Evolutionary conservation across 352 stramenopile species (phyloP).

Genomic region (Thalassiosira exigua): DNA sequence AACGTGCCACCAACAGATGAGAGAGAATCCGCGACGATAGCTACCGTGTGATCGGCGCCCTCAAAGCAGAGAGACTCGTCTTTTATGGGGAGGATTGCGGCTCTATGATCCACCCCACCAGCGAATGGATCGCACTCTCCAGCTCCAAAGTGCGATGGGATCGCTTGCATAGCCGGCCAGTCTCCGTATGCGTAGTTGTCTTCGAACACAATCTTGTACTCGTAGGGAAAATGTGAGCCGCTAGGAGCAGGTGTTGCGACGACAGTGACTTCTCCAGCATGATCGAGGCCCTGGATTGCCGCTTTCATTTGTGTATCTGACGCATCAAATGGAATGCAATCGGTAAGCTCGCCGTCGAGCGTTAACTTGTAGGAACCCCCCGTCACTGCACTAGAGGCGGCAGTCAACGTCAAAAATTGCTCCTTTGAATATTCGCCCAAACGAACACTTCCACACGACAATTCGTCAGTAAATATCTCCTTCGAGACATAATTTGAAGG

Average conservation of each 20-base stretch:
- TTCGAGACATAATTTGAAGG: constrained; percentile 56
- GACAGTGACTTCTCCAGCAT: constrained; percentile 74
- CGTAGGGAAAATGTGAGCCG: constrained; percentile 53
- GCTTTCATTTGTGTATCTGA: constrained; percentile 80
- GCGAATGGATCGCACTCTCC: constrained; percentile 62
- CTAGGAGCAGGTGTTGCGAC: constrained; percentile 17
- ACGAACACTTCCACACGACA: constrained; percentile 54
- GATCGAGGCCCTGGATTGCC: constrained; percentile 86
- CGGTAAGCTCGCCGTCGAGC: constrained; percentile 54
- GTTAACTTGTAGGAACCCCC: constrained; percentile 75
- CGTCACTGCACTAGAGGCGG: constrained; percentile 49
- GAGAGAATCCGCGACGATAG: constrained; percentile 77
- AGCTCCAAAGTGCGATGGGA: constrained; percentile 46
- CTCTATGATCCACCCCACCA: constrained; percentile 56
- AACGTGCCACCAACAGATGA: constrained; percentile 74
- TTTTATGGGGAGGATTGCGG: constrained; percentile 63
- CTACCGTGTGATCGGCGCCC: constrained; percentile 68
- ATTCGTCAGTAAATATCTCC: constrained; percentile 46
- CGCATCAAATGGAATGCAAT: constrained; percentile 87
- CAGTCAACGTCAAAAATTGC: constrained; percentile 52
- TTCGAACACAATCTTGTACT: constrained; percentile 65
- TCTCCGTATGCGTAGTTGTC: constrained; percentile 65
- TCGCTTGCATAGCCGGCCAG: constrained; percentile 67
- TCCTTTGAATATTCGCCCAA: constrained; percentile 60
- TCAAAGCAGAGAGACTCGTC: constrained; percentile 69